These are phyloP conservation scores for Pyricularia grisea DNA, from an alignment of 2,329 filamentous ascomycete genomes.

Conservation along the genomic window DNA sequence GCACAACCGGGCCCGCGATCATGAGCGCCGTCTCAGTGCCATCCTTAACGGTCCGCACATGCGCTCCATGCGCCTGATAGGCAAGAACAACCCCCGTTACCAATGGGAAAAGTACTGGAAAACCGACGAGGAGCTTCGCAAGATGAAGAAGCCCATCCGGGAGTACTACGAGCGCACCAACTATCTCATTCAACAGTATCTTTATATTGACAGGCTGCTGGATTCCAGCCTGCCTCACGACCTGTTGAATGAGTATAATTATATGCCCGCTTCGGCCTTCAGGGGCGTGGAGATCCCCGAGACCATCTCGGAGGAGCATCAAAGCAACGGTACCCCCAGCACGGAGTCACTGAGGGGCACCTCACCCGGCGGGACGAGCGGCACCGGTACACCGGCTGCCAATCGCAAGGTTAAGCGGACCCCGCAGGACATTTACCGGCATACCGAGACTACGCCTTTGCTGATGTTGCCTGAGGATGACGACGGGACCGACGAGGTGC, in stretches of 20 bases:
- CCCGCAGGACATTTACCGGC: conserved; percentile 76
- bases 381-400: conserved; percentile 5
- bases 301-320: conserved; percentile 64
- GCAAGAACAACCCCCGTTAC: conserved; percentile 78
- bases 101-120: conserved; percentile 84
- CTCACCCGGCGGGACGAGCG: conserved; percentile 11
- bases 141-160: conserved; percentile 59
- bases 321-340: conserved; percentile 10
- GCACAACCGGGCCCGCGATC: conserved; percentile 35
- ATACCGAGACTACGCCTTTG: conserved; percentile 59
- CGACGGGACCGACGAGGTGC: conserved; percentile 29
- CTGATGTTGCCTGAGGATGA: conserved; percentile 34
- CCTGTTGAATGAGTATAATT: conserved; percentile 80
- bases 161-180: conserved; percentile 87
- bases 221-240: conserved; percentile 90
- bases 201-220: conserved; percentile 84
- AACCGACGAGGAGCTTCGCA: conserved; percentile 61
- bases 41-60: conserved; percentile 61
- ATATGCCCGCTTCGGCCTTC: conserved; percentile 46
- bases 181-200: conserved; percentile 78
- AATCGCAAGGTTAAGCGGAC: conserved; percentile 61
- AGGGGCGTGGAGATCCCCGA: conserved; percentile 53
- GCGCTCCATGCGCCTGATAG: conserved; percentile 78
- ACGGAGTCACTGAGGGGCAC: background rate
- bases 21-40: conserved; percentile 49